These are phyloP conservation scores for Pichia insulana DNA, from an alignment of 805 yeast genomes.

Conservation along the genomic window DNA sequence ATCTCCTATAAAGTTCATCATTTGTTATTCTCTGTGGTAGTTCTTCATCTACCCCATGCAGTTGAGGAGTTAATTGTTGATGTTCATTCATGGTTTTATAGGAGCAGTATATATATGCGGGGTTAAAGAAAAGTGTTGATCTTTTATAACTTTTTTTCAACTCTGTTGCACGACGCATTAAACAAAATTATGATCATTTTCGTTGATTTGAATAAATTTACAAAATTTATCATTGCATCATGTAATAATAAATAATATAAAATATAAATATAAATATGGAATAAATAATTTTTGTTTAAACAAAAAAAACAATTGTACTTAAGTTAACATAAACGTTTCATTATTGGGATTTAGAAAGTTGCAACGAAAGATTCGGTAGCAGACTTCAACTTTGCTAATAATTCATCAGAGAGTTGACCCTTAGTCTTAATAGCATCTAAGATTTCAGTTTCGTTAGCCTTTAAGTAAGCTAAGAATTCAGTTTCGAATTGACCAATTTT, in stretches of 20 bases:
- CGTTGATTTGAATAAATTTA: constrained; percentile 2
- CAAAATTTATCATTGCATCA: constrained; percentile 15
- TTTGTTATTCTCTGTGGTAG: constrained; percentile 38
- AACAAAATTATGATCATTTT: background rate
- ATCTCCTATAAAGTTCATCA: constrained; percentile 83
- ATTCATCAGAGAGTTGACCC: constrained; percentile 88
- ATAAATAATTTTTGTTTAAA: constrained; percentile 11
- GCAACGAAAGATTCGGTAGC: constrained; percentile 91
- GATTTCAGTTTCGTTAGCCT: constrained; percentile 81
- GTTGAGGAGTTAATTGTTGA: constrained; percentile 3
- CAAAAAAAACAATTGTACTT: constrained; percentile 5
- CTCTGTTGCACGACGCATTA: too few relatives aligned
- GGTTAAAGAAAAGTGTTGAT: too few relatives aligned
- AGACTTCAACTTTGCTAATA: constrained; percentile 76
- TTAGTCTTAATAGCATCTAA: constrained; percentile 73
- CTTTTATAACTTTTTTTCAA: too few relatives aligned
- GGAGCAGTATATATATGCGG: too few relatives aligned
- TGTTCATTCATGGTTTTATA: background rate
- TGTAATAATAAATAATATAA: constrained; percentile 8
- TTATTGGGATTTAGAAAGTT: constrained; percentile 50
- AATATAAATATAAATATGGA: constrained; percentile 15
- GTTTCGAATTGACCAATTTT: constrained; percentile 88
- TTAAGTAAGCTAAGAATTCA: constrained; percentile 85
- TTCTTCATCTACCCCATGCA: constrained; percentile 8
- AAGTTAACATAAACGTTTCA: constrained; percentile 11